Evolutionary conservation across 2,329 filamentous ascomycete genomes (phyloP).

Genomic region (Didymella pomorum): DNA sequence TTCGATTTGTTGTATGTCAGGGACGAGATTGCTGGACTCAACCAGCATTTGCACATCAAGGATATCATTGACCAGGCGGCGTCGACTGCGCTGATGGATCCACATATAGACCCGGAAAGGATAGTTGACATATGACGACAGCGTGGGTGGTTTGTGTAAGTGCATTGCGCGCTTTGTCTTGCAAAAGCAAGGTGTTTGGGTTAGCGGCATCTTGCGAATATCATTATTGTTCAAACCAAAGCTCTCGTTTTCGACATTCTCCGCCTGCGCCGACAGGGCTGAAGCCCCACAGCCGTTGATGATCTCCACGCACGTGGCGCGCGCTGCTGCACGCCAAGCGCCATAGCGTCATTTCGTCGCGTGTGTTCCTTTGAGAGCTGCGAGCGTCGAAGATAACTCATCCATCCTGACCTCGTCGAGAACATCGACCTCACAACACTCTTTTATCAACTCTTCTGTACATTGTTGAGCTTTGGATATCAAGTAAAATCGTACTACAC

Average conservation of each 20-base stretch:
- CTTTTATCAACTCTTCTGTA: neutral
- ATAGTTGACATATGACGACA: conserved; percentile 16
- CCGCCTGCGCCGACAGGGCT: conserved; percentile 10
- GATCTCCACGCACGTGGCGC: conserved; percentile 17
- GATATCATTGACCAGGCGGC: conserved; percentile 13
- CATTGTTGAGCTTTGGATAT: neutral
- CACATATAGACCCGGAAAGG: conserved; percentile 12
- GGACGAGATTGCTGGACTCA: conserved; percentile 14
- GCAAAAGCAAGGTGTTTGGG: conserved; percentile 24
- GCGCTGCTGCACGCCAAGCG: conserved; percentile 19
- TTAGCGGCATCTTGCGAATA: conserved; percentile 22
- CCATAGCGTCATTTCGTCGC: conserved; percentile 17
- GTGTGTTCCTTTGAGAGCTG: conserved; percentile 14
- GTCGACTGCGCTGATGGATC: conserved; percentile 7
- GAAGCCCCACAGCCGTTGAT: conserved; percentile 16
- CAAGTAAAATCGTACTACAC: neutral
- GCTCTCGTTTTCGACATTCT: too few species aligned
- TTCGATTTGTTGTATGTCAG: conserved; percentile 11
- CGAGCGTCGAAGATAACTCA: conserved; percentile 8
- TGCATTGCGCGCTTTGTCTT: conserved; percentile 17
- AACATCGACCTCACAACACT: neutral
- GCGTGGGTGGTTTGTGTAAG: conserved; percentile 22
- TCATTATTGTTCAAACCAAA: conserved; percentile 9
- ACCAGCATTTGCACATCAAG: conserved; percentile 15
- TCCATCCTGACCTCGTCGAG: neutral